phyloP scores from a whole-genome alignment of 768 basidiomycete species.

The Podaxis carcinomalis region DNA sequence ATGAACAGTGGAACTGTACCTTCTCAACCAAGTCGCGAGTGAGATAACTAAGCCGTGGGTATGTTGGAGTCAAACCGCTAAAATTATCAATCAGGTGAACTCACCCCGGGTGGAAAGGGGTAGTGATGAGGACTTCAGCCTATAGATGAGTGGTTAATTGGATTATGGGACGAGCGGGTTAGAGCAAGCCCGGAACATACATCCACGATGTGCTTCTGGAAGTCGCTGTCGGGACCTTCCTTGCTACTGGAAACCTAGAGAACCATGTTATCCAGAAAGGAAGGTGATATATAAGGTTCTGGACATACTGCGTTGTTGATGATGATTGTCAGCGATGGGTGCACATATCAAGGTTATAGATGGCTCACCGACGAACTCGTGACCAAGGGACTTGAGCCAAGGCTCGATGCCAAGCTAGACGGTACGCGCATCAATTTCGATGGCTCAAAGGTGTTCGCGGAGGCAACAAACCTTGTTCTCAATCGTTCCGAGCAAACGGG shows the following conservation, averaged over 20 bases:
- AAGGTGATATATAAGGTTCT: neutral
- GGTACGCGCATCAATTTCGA: slow-evolving; percentile 1
- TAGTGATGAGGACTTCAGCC: slow-evolving; percentile 80
- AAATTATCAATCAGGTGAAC: slow-evolving; percentile 7
- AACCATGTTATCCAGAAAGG: neutral
- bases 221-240: slow-evolving; percentile 76
- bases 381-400: slow-evolving; percentile 69
- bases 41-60: slow-evolving; percentile 45
- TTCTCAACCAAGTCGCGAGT: slow-evolving; percentile 69
- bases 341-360: neutral
- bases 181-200: slow-evolving; percentile 35
- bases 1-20: slow-evolving; percentile 28
- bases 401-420: slow-evolving; percentile 64
- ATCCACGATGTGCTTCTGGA: slow-evolving; percentile 79
- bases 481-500: slow-evolving; percentile 73
- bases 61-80: neutral
- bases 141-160: slow-evolving; percentile 23
- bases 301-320: slow-evolving; percentile 10
- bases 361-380: slow-evolving; percentile 64
- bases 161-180: neutral
- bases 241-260: slow-evolving; percentile 72
- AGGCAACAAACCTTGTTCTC: slow-evolving; percentile 61
- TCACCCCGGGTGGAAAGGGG: slow-evolving; percentile 79
- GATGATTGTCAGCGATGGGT: neutral
- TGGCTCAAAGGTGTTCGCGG: neutral